These are phyloP conservation scores for Trichomonas gallinae DNA, from an alignment of 208 protist genomes.

Conservation along the genomic window DNA sequence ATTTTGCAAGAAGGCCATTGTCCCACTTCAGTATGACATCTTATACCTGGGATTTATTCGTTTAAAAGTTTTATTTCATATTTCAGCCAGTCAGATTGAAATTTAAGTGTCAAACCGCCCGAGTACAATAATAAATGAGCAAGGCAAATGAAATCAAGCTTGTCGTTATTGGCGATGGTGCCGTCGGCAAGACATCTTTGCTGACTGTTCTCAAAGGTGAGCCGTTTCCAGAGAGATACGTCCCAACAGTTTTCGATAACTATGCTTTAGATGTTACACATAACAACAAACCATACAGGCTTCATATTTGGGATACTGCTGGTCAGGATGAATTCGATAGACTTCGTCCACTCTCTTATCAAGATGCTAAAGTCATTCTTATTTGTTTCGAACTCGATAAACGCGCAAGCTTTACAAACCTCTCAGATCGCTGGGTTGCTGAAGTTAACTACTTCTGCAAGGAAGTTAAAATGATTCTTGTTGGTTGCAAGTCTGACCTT, in stretches of 20 bases:
- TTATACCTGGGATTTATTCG: too few relatives aligned
- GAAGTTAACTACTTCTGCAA: constrained; percentile 20
- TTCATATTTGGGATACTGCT: constrained; percentile 40
- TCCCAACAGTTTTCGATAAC: constrained; percentile 41
- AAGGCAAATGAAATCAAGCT: constrained; percentile 42
- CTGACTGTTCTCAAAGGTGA: constrained; percentile 47
- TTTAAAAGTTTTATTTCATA: too few relatives aligned
- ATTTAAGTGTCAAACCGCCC: background rate
- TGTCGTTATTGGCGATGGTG: constrained; percentile 63
- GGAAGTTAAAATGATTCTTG: constrained; percentile 14
- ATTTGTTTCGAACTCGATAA: constrained; percentile 33
- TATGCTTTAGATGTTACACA: constrained; percentile 31
- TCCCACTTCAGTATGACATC: too few relatives aligned
- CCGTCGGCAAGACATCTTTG: constrained; percentile 60
- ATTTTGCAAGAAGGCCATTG: too few relatives aligned
- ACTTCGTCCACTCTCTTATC: constrained; percentile 34
- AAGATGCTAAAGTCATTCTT: constrained; percentile 28
- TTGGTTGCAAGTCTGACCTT: background rate
- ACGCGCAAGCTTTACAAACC: background rate
- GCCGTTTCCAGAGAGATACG: constrained; percentile 51
- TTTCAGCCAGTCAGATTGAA: background rate
- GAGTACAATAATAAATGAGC: background rate
- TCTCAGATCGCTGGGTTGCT: background rate
- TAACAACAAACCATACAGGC: constrained; percentile 2
- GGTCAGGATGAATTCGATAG: constrained; percentile 39